Evolutionary conservation across 495 filamentous ascomycete species (phyloP), one percentile per base, ranked within the genome.

Genomic region (Lentithecium fluviatile): DNA sequence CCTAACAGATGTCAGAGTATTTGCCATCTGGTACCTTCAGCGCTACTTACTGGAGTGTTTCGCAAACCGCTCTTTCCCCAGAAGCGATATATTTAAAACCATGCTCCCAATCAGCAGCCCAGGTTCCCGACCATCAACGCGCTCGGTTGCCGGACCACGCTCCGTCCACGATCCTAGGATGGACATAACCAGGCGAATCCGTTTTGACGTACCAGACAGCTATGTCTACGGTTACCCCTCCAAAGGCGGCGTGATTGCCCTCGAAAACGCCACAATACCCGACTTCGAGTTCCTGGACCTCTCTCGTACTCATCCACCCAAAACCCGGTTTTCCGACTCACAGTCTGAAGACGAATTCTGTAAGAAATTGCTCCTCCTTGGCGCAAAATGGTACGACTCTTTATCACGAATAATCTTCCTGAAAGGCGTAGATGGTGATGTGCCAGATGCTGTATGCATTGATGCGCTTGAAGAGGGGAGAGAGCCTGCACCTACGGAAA

Each of bases 351-450:
- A 70, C 52, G 53, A 23, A 19, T 68, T 68, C 46, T 65, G 49
- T 52, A 23, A 58, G 32, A 56, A 52, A n/a, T 29, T 70, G 37
- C 52, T 70, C 19, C 42, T 64, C 23, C 60, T 68, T 7, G 65
- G 65, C 5, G 67, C 60, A 17, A 70, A 65, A 45, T 70, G 65
- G 65, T 70, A 56, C 55, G 67, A 70, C 52, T 58, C 47, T 21
- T 23, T 51, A 24, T 21, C 53, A 7, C 54, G 60, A n/a, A 52
- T 58, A 26, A 29, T 11, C 2, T 21, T 64, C 6, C 23, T 52
- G 45, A 46, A 19, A 40, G 46, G 46, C 46, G 56, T 47, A 23
- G 38, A 36, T n/a, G 25, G 17, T 25, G 23, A 36, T 29, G 8
- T 24, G 15, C 37, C 53, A 48, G 38, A 61, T 24, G 29, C 29